Base-by-base conservation (phyloP, 306 rosid species). In the Neltuma alba region DNA sequence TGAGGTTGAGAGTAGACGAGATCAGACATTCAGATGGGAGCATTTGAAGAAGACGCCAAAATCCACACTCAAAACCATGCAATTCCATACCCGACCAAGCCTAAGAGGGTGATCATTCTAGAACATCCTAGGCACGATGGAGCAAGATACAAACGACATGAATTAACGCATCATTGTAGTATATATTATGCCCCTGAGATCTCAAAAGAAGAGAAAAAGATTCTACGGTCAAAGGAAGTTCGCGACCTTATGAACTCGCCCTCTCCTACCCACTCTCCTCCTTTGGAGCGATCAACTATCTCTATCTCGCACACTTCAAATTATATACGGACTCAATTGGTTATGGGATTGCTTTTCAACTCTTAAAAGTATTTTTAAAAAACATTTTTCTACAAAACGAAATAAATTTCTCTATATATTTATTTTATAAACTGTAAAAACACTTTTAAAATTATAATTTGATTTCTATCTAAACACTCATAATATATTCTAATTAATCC, bases 21-120 rank as follows among this genome's bases (percentile, higher is more conserved):
- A 23, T 70, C 76, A 82, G 63, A 75, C 76, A 21, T 60, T 78
- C 81, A 27, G 66, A 62, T 80, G 37, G 67, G 75, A 50, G 75
- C 74, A 76, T 28, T 64, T 41, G 74, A 47, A 79, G 90, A 90
- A 90, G 80, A 74, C 72, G 89, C 92, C 94, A 85, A 90, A 88
- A 76, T 66, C 58, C 67, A n/a, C 90, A 86, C 85, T 82, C 86
- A 88, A 83, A 88, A 86, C 80, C 90, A 90, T 81, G 89, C 90
- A 86, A 86, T 73, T 69, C 78, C 38, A 70, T 61, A 57, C 61
- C 65, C 70, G 78, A 80, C 88, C 81, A 77, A 60, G 79, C 84
- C 72, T 40, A 77, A 72, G 81, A 33, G 76, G 72, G 31, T 44
- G 58, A 80, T 77, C 71, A 27, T 78, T 89, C 88, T 86, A 82